These are phyloP conservation scores for Sphagnum contortum DNA, from an alignment of 225 moss, liverwort and hornwort genomes.

Conservation along the genomic window DNA sequence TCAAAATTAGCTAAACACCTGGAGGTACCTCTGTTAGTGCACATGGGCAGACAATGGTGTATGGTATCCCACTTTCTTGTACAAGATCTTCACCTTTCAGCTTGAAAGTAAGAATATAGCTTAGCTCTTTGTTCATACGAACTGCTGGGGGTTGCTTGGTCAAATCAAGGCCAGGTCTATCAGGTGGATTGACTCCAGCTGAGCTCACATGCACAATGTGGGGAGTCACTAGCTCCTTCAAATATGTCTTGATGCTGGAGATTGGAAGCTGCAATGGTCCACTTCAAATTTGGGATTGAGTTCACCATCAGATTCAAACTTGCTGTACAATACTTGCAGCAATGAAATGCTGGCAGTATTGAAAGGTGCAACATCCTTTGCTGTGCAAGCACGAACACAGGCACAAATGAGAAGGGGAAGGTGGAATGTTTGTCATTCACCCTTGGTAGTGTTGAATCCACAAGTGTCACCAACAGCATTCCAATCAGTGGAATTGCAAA, in stretches of 20 bases:
- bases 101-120: slow-evolving; percentile 74
- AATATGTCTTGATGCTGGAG: slow-evolving; percentile 59
- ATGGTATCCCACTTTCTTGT: slow-evolving; percentile 71
- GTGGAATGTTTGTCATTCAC: slow-evolving; percentile 68
- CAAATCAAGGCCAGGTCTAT: slow-evolving; percentile 78
- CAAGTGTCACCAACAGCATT: slow-evolving; percentile 75
- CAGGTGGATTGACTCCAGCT: slow-evolving; percentile 80
- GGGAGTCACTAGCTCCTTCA: slow-evolving; percentile 55
- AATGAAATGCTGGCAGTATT: slow-evolving; percentile 49
- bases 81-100: slow-evolving; percentile 82
- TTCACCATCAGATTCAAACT: slow-evolving; percentile 73
- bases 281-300: slow-evolving; percentile 71
- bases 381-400: slow-evolving; percentile 68
- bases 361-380: slow-evolving; percentile 53
- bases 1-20: slow-evolving; percentile 79
- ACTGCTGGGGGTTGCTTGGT: slow-evolving; percentile 95
- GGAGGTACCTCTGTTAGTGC: slow-evolving; percentile 97
- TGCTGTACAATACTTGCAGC: slow-evolving; percentile 82
- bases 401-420: slow-evolving; percentile 53
- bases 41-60: slow-evolving; percentile 59
- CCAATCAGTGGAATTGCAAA: slow-evolving; percentile 71
- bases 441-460: slow-evolving; percentile 61
- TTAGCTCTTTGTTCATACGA: slow-evolving; percentile 84
- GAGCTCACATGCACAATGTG: slow-evolving; percentile 81
- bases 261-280: slow-evolving; percentile 84